Conservation (phyloP, 2,329 filamentous ascomycete genomes). For the Aspergillus caelatus region DNA sequence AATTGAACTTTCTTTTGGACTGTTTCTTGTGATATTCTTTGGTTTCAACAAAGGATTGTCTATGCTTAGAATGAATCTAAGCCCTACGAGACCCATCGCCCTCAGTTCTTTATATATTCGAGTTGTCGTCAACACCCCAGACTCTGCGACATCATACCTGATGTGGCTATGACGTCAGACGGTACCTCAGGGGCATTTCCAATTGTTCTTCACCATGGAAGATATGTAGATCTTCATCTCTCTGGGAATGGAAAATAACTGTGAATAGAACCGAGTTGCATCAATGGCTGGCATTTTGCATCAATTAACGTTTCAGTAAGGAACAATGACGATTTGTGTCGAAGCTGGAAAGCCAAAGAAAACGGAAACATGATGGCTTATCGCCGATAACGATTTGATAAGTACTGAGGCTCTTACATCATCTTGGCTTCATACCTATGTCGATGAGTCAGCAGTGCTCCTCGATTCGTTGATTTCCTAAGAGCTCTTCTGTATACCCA, state of each 20-base stretch:
- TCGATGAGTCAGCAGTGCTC: background rate
- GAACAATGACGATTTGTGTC: background rate
- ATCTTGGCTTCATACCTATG: background rate
- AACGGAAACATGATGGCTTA: background rate
- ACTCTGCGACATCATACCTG: conserved; percentile 7
- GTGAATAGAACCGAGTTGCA: background rate
- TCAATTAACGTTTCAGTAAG: background rate
- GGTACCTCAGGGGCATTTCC: background rate
- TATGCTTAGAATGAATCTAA: background rate
- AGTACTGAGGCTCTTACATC: background rate
- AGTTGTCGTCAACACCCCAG: background rate
- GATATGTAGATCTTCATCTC: background rate
- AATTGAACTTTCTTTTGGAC: background rate
- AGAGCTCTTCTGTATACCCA: background rate
- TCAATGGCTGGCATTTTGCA: background rate
- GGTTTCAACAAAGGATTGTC: background rate
- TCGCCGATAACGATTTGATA: background rate
- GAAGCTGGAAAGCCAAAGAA: background rate
- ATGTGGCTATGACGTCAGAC: conserved; percentile 1
- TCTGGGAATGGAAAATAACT: background rate
- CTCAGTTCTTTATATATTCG: background rate
- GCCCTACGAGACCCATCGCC: background rate
- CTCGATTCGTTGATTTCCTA: background rate
- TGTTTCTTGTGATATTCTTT: background rate
- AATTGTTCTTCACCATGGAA: background rate